Conservation (phyloP, 1,284 basidiomycete genomes). For the Malassezia furfur region DNA sequence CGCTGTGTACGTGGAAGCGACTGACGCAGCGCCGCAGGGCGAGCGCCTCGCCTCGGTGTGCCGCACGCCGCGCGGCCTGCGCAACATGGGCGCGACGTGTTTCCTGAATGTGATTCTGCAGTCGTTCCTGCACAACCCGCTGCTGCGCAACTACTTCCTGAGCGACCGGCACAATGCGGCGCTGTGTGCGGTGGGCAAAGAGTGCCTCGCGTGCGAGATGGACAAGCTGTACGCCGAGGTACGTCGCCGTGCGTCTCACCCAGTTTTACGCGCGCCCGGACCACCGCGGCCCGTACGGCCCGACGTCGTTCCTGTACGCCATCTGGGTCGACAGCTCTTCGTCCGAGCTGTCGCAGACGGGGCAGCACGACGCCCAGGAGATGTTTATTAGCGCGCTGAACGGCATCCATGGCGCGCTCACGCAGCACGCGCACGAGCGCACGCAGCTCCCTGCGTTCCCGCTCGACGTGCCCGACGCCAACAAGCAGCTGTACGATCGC, state of each 20-base stretch:
- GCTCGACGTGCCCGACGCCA: constrained; percentile 22
- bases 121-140: constrained; percentile 81
- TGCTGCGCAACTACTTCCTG: constrained; percentile 80
- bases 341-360: constrained; percentile 73
- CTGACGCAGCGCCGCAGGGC: background rate
- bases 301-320: constrained; percentile 70
- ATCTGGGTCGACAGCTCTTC: constrained; percentile 67
- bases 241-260: constrained; percentile 50
- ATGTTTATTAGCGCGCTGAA: constrained; percentile 47
- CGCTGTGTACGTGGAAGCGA: background rate
- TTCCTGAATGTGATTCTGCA: constrained; percentile 89
- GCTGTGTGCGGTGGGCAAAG: constrained; percentile 56
- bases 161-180: constrained; percentile 68
- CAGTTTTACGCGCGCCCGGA: constrained; percentile 9
- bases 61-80: constrained; percentile 65
- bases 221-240: constrained; percentile 73
- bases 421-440: constrained; percentile 23
- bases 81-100: constrained; percentile 90
- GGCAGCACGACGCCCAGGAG: constrained; percentile 90
- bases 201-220: constrained; percentile 90
- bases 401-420: constrained; percentile 35
- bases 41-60: background rate
- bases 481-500: constrained; percentile 27
- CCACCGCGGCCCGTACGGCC: constrained; percentile 61
- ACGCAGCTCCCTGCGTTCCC: constrained; percentile 24